Base-by-base conservation (phyloP, 2,329 filamentous ascomycete genomes). In the Colletotrichum sansevieriae region DNA sequence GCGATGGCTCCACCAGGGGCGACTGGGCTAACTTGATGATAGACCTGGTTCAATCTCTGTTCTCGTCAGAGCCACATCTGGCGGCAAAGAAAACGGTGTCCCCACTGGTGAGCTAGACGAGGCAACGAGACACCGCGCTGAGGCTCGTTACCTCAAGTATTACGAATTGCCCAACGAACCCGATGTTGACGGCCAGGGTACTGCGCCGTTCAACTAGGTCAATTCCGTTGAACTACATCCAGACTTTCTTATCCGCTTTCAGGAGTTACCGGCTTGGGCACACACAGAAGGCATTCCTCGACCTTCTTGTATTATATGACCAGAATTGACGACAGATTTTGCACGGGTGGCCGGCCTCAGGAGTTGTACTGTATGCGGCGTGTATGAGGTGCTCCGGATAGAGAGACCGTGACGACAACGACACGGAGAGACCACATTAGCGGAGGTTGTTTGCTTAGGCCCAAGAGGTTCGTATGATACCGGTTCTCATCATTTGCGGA, bases 111-210 rank as follows among this genome's bases (percentile, higher is more conserved):
- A 85, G 59, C 75, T 89, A 56, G 87, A 89, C 70, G 85, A 86
- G 22, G 79, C 78, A 0, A 85, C 83, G 43, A 80, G 80, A 69
- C 77, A 77, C 29, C 86, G 84, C 75, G 87, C 87, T 4, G 86
- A 89, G 73, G 78, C 82, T 61, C 76, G 78, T 58, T 86, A 84
- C 74, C 78, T 82, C 63, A 84, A 78, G 69, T 89, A 85, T 73
- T 89, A 86, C 72, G 82, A 89, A 72, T 81, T 84, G 35, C 83
- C 86, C 59, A 74, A 72, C 43, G 85, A 87, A 54, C 79, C 83
- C 2, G 81, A 83, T 55, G 72, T 81, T 11, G 82, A 81, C 49
- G 82, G 83, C 0, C 83, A 83, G 70, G 87, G 86, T 4, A 82
- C 81, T 3, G 85, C 84, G 7, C 78, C 81, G 54, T 89, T 88